Percentiles rank a stretch among this genome's conserved stretches.
These are phyloP conservation scores for Candida nitratophila DNA, from an alignment of 805 yeast species.

Conservation along the genomic window DNA sequence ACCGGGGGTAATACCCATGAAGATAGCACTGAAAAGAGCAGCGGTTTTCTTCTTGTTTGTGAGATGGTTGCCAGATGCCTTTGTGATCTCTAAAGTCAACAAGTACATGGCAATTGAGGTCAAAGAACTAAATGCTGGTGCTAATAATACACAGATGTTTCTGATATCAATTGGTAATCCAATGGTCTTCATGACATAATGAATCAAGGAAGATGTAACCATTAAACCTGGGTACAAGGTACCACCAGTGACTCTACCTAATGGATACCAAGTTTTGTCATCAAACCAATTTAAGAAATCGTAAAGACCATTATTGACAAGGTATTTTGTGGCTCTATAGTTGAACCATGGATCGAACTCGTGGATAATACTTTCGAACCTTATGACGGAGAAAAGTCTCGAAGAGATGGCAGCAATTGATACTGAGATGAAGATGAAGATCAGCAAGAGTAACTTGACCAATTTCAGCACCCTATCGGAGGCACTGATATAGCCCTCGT, in stretches of 20 bases:
- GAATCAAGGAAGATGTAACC: slow-evolving; percentile 93
- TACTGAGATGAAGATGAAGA: slow-evolving; percentile 63
- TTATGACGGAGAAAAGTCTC: slow-evolving; percentile 90
- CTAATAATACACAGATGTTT: slow-evolving; percentile 90
- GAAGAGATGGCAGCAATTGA: slow-evolving; percentile 91
- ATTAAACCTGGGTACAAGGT: slow-evolving; percentile 96
- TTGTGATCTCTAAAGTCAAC: slow-evolving; percentile 85
- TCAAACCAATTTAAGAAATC: slow-evolving; percentile 97
- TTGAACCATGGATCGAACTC: slow-evolving; percentile 98
- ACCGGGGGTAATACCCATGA: slow-evolving; percentile 98
- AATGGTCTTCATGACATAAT: slow-evolving; percentile 57
- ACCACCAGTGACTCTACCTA: slow-evolving; percentile 99
- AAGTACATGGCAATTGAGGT: slow-evolving; percentile 88
- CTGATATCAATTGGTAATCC: slow-evolving; percentile 90
- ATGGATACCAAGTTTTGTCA: slow-evolving; percentile 98
- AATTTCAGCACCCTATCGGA: slow-evolving; percentile 14
- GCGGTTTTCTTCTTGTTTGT: slow-evolving; percentile 41
- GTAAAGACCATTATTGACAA: slow-evolving; percentile 77
- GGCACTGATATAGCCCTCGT: slow-evolving; percentile 20
- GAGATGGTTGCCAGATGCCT: slow-evolving; percentile 30
- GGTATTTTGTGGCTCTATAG: slow-evolving; percentile 90
- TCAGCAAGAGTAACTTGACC: slow-evolving; percentile 41
- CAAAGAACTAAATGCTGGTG: slow-evolving; percentile 92
- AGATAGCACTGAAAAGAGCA: slow-evolving; percentile 86
- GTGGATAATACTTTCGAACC: slow-evolving; percentile 94